Evolutionary conservation across 2,329 filamentous ascomycete species (phyloP).

Genomic region (Sporothrix globosa): DNA sequence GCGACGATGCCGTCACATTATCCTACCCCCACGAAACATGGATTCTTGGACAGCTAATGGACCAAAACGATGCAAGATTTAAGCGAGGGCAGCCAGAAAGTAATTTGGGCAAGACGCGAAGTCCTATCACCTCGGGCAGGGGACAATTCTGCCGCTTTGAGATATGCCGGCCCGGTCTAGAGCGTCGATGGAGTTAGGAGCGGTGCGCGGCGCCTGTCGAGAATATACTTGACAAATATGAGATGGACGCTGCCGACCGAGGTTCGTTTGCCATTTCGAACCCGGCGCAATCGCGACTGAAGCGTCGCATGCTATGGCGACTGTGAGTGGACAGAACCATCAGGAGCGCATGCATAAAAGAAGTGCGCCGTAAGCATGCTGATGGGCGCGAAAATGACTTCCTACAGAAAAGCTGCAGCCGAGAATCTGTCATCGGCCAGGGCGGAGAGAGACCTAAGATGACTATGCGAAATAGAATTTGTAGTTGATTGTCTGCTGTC

Average conservation of each 20-base stretch:
- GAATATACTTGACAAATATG: not conserved
- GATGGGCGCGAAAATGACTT: not conserved
- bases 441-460: not conserved
- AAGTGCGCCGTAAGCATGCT: not conserved
- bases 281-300: not conserved
- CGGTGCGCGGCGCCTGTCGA: not conserved
- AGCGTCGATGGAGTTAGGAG: not conserved
- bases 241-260: not conserved
- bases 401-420: not conserved
- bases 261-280: not conserved
- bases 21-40: not conserved
- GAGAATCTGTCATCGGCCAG: not conserved
- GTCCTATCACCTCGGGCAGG: not conserved
- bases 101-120: not conserved
- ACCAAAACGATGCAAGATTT: not conserved
- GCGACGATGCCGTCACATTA: not conserved
- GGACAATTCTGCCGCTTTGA: not conserved
- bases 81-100: not conserved
- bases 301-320: not conserved
- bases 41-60: not conserved
- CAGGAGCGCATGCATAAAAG: constrained; percentile 11
- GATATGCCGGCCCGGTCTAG: constrained; percentile 1
- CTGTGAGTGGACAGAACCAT: not conserved
- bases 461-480: not conserved
- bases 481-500: not conserved